Evolutionary conservation across 2,329 filamentous ascomycete genomes (phyloP).

Genomic region (Aspergillus latus): DNA sequence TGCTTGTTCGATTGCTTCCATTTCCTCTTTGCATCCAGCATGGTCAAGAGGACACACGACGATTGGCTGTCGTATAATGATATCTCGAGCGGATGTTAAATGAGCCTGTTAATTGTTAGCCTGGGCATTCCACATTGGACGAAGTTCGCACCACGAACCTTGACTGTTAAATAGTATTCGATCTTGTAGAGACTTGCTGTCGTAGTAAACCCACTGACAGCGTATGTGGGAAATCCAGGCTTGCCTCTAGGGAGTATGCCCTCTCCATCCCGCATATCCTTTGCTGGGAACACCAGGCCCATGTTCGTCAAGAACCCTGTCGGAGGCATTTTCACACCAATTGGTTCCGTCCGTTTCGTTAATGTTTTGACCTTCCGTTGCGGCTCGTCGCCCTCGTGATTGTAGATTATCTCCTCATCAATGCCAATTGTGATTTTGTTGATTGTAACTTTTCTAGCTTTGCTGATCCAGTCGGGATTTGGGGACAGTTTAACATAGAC

Average conservation of each 20-base stretch:
- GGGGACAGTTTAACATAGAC: constrained; percentile 94
- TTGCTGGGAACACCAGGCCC: constrained; percentile 84
- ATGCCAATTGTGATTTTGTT: constrained; percentile 91
- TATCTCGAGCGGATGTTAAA: constrained; percentile 83
- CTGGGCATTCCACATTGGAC: not conserved
- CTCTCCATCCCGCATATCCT: constrained; percentile 81
- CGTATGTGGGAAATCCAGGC: constrained; percentile 83
- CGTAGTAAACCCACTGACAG: constrained; percentile 88
- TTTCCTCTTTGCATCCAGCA: constrained; percentile 94
- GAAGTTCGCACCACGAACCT: constrained; percentile 57
- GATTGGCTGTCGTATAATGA: constrained; percentile 84
- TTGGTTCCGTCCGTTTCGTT: constrained; percentile 75
- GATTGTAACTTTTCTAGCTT: constrained; percentile 88
- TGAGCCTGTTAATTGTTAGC: constrained; percentile 63
- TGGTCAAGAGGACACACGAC: constrained; percentile 95
- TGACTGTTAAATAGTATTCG: constrained; percentile 92
- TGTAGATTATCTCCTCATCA: constrained; percentile 98
- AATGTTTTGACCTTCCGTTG: constrained; percentile 85
- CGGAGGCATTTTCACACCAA: constrained; percentile 84
- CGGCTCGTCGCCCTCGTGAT: constrained; percentile 94
- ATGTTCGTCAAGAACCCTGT: constrained; percentile 91
- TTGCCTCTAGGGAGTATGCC: constrained; percentile 84
- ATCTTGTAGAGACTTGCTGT: constrained; percentile 95
- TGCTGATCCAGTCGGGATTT: constrained; percentile 86
- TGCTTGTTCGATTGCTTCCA: constrained; percentile 96